Base-by-base conservation (phyloP, 1,139 yeast species). In the Geotrichum europaeum region DNA sequence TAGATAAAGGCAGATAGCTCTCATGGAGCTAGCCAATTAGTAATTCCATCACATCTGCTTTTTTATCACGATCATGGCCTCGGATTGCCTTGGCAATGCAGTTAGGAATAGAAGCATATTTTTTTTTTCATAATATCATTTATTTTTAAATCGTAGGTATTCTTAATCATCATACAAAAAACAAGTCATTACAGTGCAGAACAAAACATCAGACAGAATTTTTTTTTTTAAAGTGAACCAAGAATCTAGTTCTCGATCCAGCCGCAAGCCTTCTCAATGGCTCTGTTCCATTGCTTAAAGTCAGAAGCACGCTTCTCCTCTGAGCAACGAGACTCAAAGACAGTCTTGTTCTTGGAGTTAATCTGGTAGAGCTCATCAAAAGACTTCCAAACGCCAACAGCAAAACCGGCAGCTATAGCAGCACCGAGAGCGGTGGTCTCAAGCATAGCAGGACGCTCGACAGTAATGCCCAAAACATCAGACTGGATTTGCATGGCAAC, bases 361-460 rank as follows among this genome's bases (percentile, higher is more conserved):
- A 74, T 71, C 32, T 69, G 69, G 52, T 71, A 70, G 57, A 81
- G 88, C 65, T 90, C 96, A 63, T 84, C 87, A 63, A 90, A 77
- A 67, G 84, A 82, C 64, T 79, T 81, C 97, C 97, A 92, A 57
- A 90, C 74, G 59, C 88, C 81, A 63, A 87, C 83, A 1, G 92
- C 86, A 68, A 91, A 78, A 13, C 97, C 97, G 2, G 98, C 96
- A 24, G 97, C 97, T 68, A 92, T 89, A 13, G 97, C 97, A 13
- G 97, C 96, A 32, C 98, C 98, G 65, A 92, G 80, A 0, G 98
- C 97, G 4, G 98, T 92, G 72, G 97, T 91, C 75, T 92, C 98
- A 45, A 90, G 78, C 73, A 87, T 88, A 36, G 84, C 81, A 1
- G 97, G 94, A 69, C 97, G 80, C 70, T 83, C 82, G 57, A 92